Percentiles rank a stretch among this genome's conserved stretches.
Evolutionary conservation across 305 asterid genomes (phyloP).

Genomic region (Andrographis paniculata): DNA sequence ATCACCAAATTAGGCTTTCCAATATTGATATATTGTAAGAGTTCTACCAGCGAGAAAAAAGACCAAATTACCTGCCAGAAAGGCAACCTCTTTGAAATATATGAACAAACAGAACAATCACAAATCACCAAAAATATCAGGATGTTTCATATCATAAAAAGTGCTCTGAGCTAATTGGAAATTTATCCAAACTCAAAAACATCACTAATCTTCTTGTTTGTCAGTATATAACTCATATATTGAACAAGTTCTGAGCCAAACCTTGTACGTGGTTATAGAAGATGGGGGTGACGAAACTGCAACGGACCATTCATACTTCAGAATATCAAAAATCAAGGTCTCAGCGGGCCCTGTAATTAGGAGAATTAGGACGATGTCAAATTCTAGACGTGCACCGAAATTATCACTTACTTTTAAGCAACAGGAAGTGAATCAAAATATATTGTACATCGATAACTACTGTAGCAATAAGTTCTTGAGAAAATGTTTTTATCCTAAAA

Average conservation of each 20-base stretch:
- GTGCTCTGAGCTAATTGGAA: no score
- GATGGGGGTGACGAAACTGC: conserved; percentile 71
- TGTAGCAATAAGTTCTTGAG: background rate
- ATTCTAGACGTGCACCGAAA: conserved; percentile 4
- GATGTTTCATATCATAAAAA: no score
- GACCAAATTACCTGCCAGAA: no score
- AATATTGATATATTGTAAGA: no score
- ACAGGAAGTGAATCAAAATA: background rate
- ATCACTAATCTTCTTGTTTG: no score
- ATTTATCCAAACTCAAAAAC: no score
- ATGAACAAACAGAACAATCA: no score
- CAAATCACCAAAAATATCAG: no score
- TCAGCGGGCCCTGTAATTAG: conserved; percentile 65
- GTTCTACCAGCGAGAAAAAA: no score
- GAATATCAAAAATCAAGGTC: conserved; percentile 75
- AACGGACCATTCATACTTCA: conserved; percentile 87
- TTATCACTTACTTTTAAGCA: conserved; percentile 8
- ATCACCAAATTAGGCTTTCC: no score
- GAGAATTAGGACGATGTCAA: background rate
- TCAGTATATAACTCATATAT: background rate
- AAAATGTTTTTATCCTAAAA: background rate
- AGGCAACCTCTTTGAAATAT: no score
- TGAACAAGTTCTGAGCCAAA: conserved; percentile 18
- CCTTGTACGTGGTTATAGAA: conserved; percentile 87
- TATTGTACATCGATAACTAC: background rate